Conservation (phyloP, 805 yeast species). For the Myxozyma nipponensis region DNA sequence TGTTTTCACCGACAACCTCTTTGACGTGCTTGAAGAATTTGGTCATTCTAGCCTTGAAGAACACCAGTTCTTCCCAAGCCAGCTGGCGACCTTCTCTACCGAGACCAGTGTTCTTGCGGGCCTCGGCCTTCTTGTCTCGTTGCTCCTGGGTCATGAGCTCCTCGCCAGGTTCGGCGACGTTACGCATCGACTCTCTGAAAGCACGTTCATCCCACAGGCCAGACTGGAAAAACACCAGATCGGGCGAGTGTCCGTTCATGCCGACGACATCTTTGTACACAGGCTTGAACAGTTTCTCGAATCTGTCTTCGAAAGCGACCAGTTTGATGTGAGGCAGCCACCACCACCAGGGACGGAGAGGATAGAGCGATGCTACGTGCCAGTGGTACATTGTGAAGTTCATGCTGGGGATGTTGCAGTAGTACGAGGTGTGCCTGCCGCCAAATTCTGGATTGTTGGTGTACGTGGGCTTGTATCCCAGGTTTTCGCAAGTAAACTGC, state of each 20-base stretch:
- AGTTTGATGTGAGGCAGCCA: conserved; percentile 21
- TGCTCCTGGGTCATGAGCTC: conserved; percentile 5
- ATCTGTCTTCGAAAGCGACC: conserved; percentile 25
- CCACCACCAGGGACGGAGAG: conserved; percentile 24
- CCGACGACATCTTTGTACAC: conserved; percentile 12
- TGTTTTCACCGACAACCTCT: conserved; percentile 10
- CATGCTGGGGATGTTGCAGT: conserved; percentile 11
- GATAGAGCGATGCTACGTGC: conserved; percentile 24
- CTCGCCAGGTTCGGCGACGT: conserved; percentile 9
- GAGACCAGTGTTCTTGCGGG: conserved; percentile 9
- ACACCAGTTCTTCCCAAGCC: conserved; percentile 22
- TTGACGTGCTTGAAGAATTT: conserved; percentile 11
- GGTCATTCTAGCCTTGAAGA: conserved; percentile 17
- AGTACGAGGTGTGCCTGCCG: conserved; percentile 23
- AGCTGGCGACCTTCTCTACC: conserved; percentile 24
- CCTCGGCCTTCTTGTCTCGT: background rate
- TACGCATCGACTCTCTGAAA: conserved; percentile 13
- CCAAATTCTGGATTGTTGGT: conserved; percentile 7
- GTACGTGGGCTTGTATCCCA: background rate
- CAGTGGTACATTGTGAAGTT: conserved; percentile 24
- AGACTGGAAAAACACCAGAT: conserved; percentile 19
- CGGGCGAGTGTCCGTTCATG: conserved; percentile 20
- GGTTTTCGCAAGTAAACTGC: conserved; percentile 18
- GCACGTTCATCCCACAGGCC: conserved; percentile 28
- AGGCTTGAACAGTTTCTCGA: conserved; percentile 11